Conservation (phyloP, 345 rosid species). For the Eucalyptus regnans region DNA sequence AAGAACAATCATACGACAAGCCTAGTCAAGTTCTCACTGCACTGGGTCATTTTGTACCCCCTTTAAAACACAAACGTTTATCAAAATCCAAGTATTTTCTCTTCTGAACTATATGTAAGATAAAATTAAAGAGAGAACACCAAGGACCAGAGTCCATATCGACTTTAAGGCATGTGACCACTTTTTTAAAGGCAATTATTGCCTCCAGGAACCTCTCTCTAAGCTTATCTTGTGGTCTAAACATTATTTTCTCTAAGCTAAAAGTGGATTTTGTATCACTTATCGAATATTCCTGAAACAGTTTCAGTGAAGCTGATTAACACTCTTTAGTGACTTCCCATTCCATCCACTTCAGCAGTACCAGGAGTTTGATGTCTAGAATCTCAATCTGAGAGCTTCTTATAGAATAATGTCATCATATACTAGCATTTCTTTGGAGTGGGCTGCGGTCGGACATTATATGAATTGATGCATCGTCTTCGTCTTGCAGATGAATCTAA, state of each 20-base stretch:
- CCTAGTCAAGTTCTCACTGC: not conserved
- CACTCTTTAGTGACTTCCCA: too few species aligned
- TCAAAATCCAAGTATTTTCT: not conserved
- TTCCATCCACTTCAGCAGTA: not conserved
- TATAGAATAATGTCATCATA: too few species aligned
- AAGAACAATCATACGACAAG: not conserved
- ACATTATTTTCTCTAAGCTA: too few species aligned
- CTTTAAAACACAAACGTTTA: not conserved
- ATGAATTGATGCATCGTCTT: not conserved
- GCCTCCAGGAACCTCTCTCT: too few species aligned
- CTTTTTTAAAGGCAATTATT: too few species aligned
- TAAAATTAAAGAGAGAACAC: not conserved
- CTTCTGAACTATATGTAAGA: not conserved
- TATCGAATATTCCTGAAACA: too few species aligned
- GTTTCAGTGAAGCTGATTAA: too few species aligned
- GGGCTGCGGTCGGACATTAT: not conserved
- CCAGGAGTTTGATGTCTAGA: too few species aligned
- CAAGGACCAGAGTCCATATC: not conserved
- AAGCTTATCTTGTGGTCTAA: too few species aligned
- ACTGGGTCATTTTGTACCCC: not conserved
- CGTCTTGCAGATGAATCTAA: not conserved
- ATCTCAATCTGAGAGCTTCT: too few species aligned
- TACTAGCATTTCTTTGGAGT: not conserved
- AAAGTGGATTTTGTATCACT: not conserved
- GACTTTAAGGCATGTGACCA: not conserved